phyloP scores from a whole-genome alignment of 805 yeast species.

The Barnettozyma wickerhamii region DNA sequence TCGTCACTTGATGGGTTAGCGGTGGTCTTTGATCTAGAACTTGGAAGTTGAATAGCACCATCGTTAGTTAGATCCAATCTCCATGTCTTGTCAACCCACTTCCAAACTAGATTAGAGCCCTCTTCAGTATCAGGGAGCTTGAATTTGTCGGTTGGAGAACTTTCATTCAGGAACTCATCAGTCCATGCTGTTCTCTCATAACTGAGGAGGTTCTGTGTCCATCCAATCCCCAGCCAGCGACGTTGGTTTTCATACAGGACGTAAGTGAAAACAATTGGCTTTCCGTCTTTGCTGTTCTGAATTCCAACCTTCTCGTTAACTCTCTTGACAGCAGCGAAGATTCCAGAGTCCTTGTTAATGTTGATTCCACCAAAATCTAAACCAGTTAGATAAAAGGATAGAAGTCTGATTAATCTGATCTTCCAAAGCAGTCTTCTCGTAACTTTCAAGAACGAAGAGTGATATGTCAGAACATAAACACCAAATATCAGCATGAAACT shows the following conservation, averaged over 20 bases:
- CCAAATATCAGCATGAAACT: constrained; percentile 57
- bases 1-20: constrained; percentile 77
- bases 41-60: constrained; percentile 71
- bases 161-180: constrained; percentile 88
- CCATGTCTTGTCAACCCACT: constrained; percentile 95
- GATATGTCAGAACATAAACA: constrained; percentile 66
- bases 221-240: constrained; percentile 96
- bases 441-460: constrained; percentile 80
- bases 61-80: constrained; percentile 83
- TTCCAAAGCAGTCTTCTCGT: constrained; percentile 85
- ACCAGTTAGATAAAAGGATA: constrained; percentile 83
- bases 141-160: constrained; percentile 71
- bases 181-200: constrained; percentile 98
- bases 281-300: constrained; percentile 32
- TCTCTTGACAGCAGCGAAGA: constrained; percentile 39
- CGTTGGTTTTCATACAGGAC: constrained; percentile 93
- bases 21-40: constrained; percentile 46
- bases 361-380: constrained; percentile 61
- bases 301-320: constrained; percentile 32
- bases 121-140: constrained; percentile 73
- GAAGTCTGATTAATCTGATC: constrained; percentile 60
- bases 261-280: constrained; percentile 78
- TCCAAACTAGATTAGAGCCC: constrained; percentile 74
- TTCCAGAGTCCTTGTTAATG: constrained; percentile 35
- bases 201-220: constrained; percentile 89